Base-by-base conservation (phyloP, 768 basidiomycete species). In the Lactarius quietus region DNA sequence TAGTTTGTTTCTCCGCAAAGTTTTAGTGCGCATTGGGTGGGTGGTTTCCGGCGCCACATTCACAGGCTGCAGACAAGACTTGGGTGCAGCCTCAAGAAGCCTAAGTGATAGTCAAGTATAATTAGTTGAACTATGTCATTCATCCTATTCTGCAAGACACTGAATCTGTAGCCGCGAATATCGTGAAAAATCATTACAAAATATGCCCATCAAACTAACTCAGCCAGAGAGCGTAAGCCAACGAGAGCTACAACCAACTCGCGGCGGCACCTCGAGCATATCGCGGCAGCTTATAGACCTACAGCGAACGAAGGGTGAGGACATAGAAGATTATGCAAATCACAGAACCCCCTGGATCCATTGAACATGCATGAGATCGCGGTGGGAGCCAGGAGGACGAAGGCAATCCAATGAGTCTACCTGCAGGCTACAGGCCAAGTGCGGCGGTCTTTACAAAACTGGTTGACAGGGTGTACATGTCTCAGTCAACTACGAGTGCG, bases 171-270 rank as follows among this genome's bases (percentile, higher is more conserved):
- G 1, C 43, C 45, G n/a, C 43, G 20, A 54, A 54, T 54, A 54
- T 17, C 29, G 17, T 31, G 29, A 31, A 29, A 10, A 20, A 31
- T 54, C 29, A 17, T 8, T 18, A 8, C 10, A n/a, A n/a, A n/a
- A n/a, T 18, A 15, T 29, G 10, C 36, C 41, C 35, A 51, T 64
- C 52, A 64, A 55, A 55, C 59, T 12, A 60, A 56, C 17, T 48
- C 41, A 8, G 48, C 9, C 3, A 60, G 35, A 48, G 26, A 2
- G 9, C 31, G 9, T n/a, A 23, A 2, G 10, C 36, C 12, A 28
- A 52, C 14, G 51, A 35, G 39, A 33, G n/a, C n/a, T n/a, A n/a
- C n/a, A 18, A 18, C 51, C 26, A 45, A 29, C 28, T 33, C 33
- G 31, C 12, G 53, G 26, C 14, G 55, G 1, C 5, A 12, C 6